phyloP scores from a whole-genome alignment of 2,329 filamentous ascomycete species.

The Monilinia aucupariae region DNA sequence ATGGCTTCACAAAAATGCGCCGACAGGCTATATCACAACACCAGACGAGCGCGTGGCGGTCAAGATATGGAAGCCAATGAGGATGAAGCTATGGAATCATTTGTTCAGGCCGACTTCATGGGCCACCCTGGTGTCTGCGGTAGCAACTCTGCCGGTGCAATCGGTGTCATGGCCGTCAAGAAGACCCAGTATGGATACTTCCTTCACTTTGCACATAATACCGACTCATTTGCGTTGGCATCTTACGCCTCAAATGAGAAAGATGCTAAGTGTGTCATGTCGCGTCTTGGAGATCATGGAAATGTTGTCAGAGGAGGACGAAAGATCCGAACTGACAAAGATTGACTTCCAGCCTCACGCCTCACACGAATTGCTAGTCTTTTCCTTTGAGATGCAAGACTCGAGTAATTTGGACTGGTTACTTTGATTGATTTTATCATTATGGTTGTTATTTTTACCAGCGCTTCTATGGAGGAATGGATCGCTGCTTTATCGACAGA shows the following conservation, averaged over 20 bases:
- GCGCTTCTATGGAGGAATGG: not conserved
- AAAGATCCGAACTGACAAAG: slow-evolving; percentile 31
- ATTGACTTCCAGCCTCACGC: slow-evolving; percentile 4
- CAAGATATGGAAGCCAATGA: slow-evolving; percentile 62
- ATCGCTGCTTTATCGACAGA: slow-evolving; percentile 5
- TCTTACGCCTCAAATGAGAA: slow-evolving; percentile 79
- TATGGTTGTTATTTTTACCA: not conserved
- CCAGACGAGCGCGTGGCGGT: slow-evolving; percentile 55
- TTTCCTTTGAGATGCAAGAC: not conserved
- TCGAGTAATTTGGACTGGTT: not conserved
- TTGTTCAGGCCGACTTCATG: slow-evolving; percentile 90
- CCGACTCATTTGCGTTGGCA: slow-evolving; percentile 78
- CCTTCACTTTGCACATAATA: slow-evolving; percentile 94
- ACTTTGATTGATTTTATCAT: not conserved
- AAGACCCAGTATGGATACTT: slow-evolving; percentile 70
- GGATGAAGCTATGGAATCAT: slow-evolving; percentile 70
- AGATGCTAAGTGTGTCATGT: slow-evolving; percentile 80
- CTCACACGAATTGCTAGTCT: not conserved
- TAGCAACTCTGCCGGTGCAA: slow-evolving; percentile 77
- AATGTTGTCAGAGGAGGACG: slow-evolving; percentile 33
- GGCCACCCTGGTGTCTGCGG: slow-evolving; percentile 76
- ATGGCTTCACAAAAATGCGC: slow-evolving; percentile 85
- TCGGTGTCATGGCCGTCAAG: slow-evolving; percentile 87
- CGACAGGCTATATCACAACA: slow-evolving; percentile 72
- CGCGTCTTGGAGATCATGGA: slow-evolving; percentile 46